phyloP scores from a whole-genome alignment of 2,329 filamentous ascomycete genomes.

The Septoria linicola region DNA sequence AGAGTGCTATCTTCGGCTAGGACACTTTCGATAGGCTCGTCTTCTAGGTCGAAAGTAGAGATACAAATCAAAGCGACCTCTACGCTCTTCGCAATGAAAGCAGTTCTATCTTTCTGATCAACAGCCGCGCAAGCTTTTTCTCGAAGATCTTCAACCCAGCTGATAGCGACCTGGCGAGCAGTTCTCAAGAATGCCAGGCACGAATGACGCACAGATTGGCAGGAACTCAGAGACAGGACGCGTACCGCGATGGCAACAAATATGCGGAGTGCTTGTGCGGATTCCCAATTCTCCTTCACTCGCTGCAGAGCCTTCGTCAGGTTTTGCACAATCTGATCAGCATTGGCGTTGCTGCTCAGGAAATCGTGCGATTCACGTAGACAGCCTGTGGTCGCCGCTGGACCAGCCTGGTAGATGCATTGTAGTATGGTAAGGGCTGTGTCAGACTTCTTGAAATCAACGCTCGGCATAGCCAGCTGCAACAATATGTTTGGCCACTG shows the following conservation, averaged over 20 bases:
- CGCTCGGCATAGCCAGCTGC: constrained; percentile 53
- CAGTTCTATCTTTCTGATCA: constrained; percentile 37
- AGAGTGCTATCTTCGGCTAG: constrained; percentile 18
- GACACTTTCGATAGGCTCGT: constrained; percentile 19
- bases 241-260: constrained; percentile 28
- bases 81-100: constrained; percentile 43
- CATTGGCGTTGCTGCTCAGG: constrained; percentile 46
- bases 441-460: constrained; percentile 61
- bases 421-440: constrained; percentile 53
- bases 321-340: constrained; percentile 13
- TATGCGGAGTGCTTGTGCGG: constrained; percentile 24
- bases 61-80: constrained; percentile 59
- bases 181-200: constrained; percentile 37
- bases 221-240: constrained; percentile 27
- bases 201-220: background rate
- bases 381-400: background rate
- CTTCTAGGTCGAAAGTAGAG: constrained; percentile 45
- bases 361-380: constrained; percentile 51
- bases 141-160: constrained; percentile 54
- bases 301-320: constrained; percentile 20
- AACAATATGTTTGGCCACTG: constrained; percentile 52
- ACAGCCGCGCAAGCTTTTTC: constrained; percentile 44
- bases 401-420: constrained; percentile 56
- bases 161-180: constrained; percentile 46
- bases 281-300: constrained; percentile 35